Evolutionary conservation across 768 basidiomycete genomes (phyloP).

Genomic region (Erythrobasidium yunnanense): DNA sequence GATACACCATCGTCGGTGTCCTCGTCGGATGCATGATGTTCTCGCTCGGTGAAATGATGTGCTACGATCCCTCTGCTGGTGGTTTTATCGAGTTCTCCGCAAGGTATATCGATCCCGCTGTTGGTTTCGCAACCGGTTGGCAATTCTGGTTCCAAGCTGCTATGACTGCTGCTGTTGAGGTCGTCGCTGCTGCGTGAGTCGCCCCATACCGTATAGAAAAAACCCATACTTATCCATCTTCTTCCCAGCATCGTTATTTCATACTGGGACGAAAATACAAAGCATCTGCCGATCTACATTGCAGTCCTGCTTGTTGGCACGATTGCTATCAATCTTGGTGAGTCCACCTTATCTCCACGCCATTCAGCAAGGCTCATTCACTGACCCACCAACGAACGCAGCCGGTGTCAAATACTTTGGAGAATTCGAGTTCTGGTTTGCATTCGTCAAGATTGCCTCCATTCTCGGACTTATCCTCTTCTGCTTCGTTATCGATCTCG

Average conservation of each 20-base stretch:
- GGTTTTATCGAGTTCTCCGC: slow-evolving; percentile 36
- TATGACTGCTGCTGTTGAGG: slow-evolving; percentile 42
- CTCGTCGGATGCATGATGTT: slow-evolving; percentile 28
- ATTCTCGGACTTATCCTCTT: slow-evolving; percentile 45
- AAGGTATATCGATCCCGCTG: slow-evolving; percentile 38
- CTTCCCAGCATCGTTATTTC: slow-evolving; percentile 39
- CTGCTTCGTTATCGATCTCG: slow-evolving; percentile 51
- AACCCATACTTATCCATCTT: too few relatives aligned
- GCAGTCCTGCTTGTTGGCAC: slow-evolving; percentile 53
- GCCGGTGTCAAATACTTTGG: slow-evolving; percentile 34
- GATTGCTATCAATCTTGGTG: slow-evolving; percentile 49
- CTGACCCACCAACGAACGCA: background rate
- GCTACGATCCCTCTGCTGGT: slow-evolving; percentile 32
- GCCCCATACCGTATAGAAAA: too few relatives aligned
- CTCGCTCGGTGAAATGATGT: slow-evolving; percentile 27
- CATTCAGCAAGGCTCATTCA: slow-evolving; percentile 50
- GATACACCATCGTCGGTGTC: slow-evolving; percentile 25
- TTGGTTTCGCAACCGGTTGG: slow-evolving; percentile 39
- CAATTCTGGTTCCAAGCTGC: slow-evolving; percentile 49
- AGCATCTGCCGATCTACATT: slow-evolving; percentile 45
- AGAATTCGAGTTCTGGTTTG: slow-evolving; percentile 37
- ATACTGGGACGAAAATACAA: slow-evolving; percentile 33
- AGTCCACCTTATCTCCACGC: slow-evolving; percentile 54
- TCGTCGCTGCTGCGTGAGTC: slow-evolving; percentile 41
- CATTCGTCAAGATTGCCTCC: slow-evolving; percentile 40